Evolutionary conservation across 208 protist species (phyloP), one percentile per base, ranked within the genome.

Genomic region (Porcisia deanei): DNA sequence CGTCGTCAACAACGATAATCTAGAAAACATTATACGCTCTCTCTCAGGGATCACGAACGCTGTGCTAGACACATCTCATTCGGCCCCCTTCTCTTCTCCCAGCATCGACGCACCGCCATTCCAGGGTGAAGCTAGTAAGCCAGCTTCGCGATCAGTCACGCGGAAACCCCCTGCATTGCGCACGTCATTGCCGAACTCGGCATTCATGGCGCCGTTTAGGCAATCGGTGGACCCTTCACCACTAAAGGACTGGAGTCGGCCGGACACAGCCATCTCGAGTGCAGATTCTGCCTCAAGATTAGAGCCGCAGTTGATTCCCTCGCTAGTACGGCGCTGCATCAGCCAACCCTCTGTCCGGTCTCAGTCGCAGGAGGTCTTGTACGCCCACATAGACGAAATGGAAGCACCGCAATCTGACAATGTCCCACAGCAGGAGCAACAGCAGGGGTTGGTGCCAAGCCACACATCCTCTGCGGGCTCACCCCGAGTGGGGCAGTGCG

Each of bases 1-100:
- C 12, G 67, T 77, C 3, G 67, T 76, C 60, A 47, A 57, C 59
- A 66, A 58, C 34, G 71, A 77, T 34, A 25, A 74, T 16, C 61
- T 88, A 14, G 80, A 88, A 39, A 69, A 80, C 14, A 49, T 84
- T 16, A 72, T 87, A 52, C 78, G 83, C n/a, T 70, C 73, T 34
- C 69, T 83, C 34, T 54, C 67, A 64, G 54, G 53, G 20, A 4
- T 30, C 45, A 16, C 12, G 53, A 49, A 59, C 39, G 54, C 14
- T 1, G 41, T 20, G 25, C 37, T 52, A 8, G 22, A 8, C 25
- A 14, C 34, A 22, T 12, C 58, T 14, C 1, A 59, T 16, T 22
- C 57, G 34, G 45, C 12, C 8, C 30, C 68, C 39, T 12, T 53
- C 5, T 25, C 37, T 49, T 22, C 63, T 43, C 5, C 37, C 3